These are phyloP conservation scores for Chlamydomonas urium DNA, from an alignment of 139 green algal genomes.

Conservation along the genomic window DNA sequence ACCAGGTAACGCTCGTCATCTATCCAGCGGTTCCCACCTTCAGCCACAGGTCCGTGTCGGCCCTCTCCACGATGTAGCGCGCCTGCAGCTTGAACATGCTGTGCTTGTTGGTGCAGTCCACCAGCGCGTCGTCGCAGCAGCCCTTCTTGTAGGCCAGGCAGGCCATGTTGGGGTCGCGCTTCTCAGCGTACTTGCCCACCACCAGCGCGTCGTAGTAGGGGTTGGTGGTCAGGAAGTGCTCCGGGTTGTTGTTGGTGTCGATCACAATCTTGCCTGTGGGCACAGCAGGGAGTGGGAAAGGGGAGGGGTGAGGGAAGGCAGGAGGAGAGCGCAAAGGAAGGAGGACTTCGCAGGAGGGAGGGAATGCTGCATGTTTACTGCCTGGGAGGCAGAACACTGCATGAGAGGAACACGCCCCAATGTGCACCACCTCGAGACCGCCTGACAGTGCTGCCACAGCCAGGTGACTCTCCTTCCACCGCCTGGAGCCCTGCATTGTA, in stretches of 20 bases:
- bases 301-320: not conserved
- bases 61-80: slow-evolving; percentile 92
- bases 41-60: slow-evolving; percentile 86
- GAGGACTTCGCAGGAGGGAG: too few species aligned
- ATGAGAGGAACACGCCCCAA: too few species aligned
- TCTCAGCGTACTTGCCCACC: slow-evolving; percentile 85
- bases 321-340: too few species aligned
- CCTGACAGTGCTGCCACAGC: not conserved
- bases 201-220: slow-evolving; percentile 94
- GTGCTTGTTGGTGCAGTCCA: slow-evolving; percentile 95
- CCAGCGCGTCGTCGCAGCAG: slow-evolving; percentile 91
- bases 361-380: too few species aligned
- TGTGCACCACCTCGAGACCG: too few species aligned
- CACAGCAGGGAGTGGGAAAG: not conserved
- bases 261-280: slow-evolving; percentile 96
- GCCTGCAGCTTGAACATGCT: slow-evolving; percentile 93
- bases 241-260: slow-evolving; percentile 99
- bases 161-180: slow-evolving; percentile 94
- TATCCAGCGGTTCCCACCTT: too few species aligned
- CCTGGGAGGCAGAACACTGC: too few species aligned
- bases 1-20: too few species aligned
- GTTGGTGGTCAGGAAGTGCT: slow-evolving; percentile 99
- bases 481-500: too few species aligned
- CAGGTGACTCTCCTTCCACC: too few species aligned
- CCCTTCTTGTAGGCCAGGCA: slow-evolving; percentile 95